Evolutionary conservation across 2,329 filamentous ascomycete genomes (phyloP), one percentile per base, ranked within the genome.

Genomic region (Mariannaea elegans): DNA sequence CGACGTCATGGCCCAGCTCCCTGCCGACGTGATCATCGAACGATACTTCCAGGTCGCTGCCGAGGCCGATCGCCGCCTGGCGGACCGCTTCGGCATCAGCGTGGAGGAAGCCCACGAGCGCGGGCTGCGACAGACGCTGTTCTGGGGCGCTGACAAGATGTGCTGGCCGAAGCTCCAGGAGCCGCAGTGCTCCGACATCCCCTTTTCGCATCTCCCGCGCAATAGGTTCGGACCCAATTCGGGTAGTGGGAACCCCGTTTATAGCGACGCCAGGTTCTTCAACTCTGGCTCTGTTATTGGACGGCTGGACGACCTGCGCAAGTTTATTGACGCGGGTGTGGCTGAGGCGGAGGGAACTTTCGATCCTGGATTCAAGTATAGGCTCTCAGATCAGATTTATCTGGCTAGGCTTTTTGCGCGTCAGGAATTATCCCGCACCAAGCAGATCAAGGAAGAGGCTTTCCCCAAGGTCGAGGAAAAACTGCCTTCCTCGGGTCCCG

Each of bases 211-310:
- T 29, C 66, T 79, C 14, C 66, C 67, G 2, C 31, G 48, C 8
- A 56, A 71, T 7, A 65, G 73, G 1, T 81, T 79, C 60, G 79
- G 79, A 3, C 71, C 74, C 8, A 63, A 74, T 29, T 73, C 72
- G 3, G 74, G 75, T 39, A 69, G 68, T 10, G 74, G 75, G 8
- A 69, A 73, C 3, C 66, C 72, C 51, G 38, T 55, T 14, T 68
- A 68, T 36, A 69, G 71, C n/a, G 73, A 77, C 29, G 75, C 78
- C 7, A 74, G 75, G 18, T 81, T 74, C 73, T 71, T 81, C 31
- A 81, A 81, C 67, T 81, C 79, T 4, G 80, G 80, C n/a, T 80
- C 78, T 14, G 73, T 80, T 23, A 79, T 81, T 45, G 80, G 77
- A 1, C 78, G 78, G 1, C 62, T 77, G 16, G 66, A 64, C 6